These are phyloP conservation scores for Lachnellula cervina DNA, from an alignment of 2,329 filamentous ascomycete genomes.

Conservation along the genomic window DNA sequence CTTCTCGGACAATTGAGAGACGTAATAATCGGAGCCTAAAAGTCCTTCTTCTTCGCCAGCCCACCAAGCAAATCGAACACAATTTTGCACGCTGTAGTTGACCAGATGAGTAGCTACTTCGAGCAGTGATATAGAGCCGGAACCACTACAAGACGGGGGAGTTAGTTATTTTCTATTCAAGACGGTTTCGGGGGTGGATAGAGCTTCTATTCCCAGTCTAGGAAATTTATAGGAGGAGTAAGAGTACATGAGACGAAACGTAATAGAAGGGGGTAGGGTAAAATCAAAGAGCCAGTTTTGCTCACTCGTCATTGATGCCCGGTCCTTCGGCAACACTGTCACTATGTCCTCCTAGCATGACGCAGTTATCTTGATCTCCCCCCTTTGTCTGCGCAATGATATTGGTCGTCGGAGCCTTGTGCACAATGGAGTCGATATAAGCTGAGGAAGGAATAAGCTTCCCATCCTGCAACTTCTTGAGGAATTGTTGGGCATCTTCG, in stretches of 20 bases:
- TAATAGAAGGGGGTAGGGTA: no score
- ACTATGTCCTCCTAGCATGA: slow-evolving; percentile 60
- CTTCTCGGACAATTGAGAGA: slow-evolving; percentile 43
- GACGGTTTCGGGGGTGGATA: no score
- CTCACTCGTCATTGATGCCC: slow-evolving; percentile 33
- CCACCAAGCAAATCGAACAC: slow-evolving; percentile 64
- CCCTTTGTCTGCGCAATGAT: slow-evolving; percentile 55
- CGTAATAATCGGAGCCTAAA: slow-evolving; percentile 57
- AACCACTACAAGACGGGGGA: slow-evolving; percentile 14
- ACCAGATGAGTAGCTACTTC: slow-evolving; percentile 56
- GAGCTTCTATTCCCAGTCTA: no score
- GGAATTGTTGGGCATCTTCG: slow-evolving; percentile 51
- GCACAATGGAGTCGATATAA: slow-evolving; percentile 55
- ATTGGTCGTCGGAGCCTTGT: slow-evolving; percentile 40
- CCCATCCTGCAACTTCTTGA: slow-evolving; percentile 49
- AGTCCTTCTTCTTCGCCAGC: slow-evolving; percentile 61
- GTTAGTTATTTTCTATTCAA: no score
- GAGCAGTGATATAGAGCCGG: slow-evolving; percentile 43
- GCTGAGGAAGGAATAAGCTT: slow-evolving; percentile 49
- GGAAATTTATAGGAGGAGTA: no score
- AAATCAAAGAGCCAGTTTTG: no score
- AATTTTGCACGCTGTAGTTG: slow-evolving; percentile 55
- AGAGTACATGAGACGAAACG: no score
- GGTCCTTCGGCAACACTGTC: slow-evolving; percentile 58
- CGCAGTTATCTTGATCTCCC: slow-evolving; percentile 57